phyloP scores from a whole-genome alignment of 73 alveolate species.

The Loxodes magnus region DNA sequence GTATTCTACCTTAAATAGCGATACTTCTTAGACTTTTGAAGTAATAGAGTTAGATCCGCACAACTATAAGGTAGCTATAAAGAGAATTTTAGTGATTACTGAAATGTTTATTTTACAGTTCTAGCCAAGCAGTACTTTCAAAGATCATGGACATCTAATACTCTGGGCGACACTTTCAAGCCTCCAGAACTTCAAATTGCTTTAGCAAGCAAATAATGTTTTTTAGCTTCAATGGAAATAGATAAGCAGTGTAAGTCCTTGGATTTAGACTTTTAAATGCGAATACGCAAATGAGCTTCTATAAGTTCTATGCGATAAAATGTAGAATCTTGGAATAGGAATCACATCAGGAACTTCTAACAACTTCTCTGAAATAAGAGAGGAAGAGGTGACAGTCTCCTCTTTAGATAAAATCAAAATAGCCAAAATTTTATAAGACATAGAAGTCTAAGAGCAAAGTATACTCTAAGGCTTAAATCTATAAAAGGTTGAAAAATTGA shows the following conservation, averaged over 20 bases:
- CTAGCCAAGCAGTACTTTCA: no score
- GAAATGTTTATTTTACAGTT: no score
- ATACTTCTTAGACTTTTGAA: background rate
- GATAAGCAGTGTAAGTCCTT: background rate
- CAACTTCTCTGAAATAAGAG: background rate
- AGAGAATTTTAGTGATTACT: no score
- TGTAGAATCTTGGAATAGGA: background rate
- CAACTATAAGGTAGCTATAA: no score
- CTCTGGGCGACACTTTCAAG: no score
- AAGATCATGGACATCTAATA: no score
- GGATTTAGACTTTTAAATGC: background rate
- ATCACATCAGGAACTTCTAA: background rate
- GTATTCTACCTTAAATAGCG: background rate
- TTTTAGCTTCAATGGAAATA: no score
- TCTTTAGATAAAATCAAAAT: background rate
- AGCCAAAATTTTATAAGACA: slow-evolving; percentile 6
- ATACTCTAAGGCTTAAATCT: background rate
- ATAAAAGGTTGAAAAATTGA: background rate
- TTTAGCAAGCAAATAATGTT: no score
- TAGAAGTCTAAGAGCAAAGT: background rate
- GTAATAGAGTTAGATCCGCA: no score
- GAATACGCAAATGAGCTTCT: background rate
- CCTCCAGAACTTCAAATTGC: no score
- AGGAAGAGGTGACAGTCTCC: background rate
- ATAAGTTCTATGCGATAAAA: background rate